Conservation (phyloP, 2,329 filamentous ascomycete species). For the Pseudocercospora crystallina region DNA sequence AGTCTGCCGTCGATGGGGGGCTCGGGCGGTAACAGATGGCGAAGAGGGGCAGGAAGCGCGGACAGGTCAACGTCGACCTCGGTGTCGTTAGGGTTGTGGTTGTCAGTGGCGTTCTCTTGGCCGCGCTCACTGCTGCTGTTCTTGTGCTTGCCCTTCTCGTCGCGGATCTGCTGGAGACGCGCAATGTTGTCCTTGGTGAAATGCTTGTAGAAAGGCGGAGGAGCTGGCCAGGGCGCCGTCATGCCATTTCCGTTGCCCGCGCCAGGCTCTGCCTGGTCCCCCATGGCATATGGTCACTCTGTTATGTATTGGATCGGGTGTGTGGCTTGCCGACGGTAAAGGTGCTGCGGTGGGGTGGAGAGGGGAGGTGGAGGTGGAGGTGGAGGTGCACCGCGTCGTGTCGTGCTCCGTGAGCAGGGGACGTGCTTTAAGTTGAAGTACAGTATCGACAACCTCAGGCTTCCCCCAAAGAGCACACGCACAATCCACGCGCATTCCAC, state of each 20-base stretch:
- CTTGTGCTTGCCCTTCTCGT: slow-evolving; percentile 19
- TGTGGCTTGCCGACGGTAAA: too few relatives aligned
- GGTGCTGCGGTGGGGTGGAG: background rate
- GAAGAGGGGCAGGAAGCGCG: slow-evolving; percentile 68
- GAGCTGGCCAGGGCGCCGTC: slow-evolving; percentile 72
- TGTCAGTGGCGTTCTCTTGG: slow-evolving; percentile 32
- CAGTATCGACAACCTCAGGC: too few relatives aligned
- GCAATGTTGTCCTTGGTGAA: slow-evolving; percentile 76
- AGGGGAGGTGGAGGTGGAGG: background rate
- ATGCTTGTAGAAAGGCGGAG: slow-evolving; percentile 84
- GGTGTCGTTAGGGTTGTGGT: slow-evolving; percentile 14
- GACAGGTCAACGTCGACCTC: slow-evolving; percentile 30
- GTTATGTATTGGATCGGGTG: slow-evolving; percentile 32
- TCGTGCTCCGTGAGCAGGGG: too few relatives aligned
- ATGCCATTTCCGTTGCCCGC: background rate
- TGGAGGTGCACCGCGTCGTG: too few relatives aligned
- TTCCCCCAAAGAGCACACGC: too few relatives aligned
- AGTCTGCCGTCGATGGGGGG: slow-evolving; percentile 71
- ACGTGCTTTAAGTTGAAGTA: too few relatives aligned
- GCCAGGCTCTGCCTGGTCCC: background rate
- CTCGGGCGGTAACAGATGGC: slow-evolving; percentile 75
- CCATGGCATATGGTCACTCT: background rate
- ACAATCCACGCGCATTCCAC: too few relatives aligned
- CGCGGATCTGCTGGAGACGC: slow-evolving; percentile 46
- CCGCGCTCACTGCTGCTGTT: background rate